Evolutionary conservation across 148 eudicot genomes (phyloP).

Genomic region (Chenopodium quinoa): DNA sequence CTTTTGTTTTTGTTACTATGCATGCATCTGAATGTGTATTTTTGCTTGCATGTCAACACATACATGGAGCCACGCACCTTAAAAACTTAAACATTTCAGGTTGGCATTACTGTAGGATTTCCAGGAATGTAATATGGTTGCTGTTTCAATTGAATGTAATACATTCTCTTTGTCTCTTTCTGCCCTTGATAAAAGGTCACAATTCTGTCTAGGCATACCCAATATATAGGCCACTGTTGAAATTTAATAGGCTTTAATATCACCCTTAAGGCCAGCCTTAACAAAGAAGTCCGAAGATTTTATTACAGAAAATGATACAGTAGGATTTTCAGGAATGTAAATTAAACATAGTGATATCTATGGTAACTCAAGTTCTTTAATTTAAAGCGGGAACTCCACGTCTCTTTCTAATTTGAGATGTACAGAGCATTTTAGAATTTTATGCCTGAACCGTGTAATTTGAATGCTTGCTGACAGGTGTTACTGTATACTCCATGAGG

Average conservation of each 20-base stretch:
- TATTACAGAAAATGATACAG: too few relatives aligned
- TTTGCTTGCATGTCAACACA: neutral
- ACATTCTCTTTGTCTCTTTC: too few relatives aligned
- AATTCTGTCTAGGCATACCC: neutral
- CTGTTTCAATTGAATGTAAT: neutral
- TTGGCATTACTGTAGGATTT: conserved; percentile 7
- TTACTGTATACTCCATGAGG: conserved; percentile 82
- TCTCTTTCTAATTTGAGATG: neutral
- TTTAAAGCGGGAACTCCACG: neutral
- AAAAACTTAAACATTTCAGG: too few relatives aligned
- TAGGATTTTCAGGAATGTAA: too few relatives aligned
- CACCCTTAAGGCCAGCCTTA: neutral
- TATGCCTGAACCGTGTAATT: neutral
- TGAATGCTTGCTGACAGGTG: conserved; percentile 52
- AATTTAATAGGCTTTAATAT: neutral
- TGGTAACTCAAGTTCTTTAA: neutral
- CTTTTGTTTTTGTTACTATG: neutral
- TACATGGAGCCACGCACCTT: neutral
- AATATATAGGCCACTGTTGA: too few relatives aligned
- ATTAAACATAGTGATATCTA: neutral
- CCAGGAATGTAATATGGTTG: neutral
- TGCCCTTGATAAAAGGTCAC: neutral
- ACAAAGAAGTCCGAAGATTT: too few relatives aligned
- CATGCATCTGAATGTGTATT: neutral
- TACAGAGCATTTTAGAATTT: neutral